Evolutionary conservation across 2,329 filamentous ascomycete genomes (phyloP).

Genomic region (Akanthomyces dipterigenus): DNA sequence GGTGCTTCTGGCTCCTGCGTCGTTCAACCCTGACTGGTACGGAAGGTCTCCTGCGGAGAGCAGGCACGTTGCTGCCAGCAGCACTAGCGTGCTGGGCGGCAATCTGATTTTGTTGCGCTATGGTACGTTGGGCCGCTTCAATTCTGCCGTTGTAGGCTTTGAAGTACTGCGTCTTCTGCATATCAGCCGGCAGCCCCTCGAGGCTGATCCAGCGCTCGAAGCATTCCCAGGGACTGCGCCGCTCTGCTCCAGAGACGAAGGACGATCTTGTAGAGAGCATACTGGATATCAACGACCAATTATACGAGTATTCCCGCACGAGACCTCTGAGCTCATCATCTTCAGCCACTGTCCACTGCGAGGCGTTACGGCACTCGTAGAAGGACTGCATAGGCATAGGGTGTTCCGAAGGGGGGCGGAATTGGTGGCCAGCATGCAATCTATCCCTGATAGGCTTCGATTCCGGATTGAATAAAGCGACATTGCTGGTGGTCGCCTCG

Average conservation of each 20-base stretch:
- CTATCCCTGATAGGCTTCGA: constrained; percentile 86
- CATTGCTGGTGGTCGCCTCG: constrained; percentile 63
- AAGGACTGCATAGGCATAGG: constrained; percentile 86
- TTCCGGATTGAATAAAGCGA: constrained; percentile 83
- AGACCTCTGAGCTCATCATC: constrained; percentile 82
- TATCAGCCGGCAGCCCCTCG: constrained; percentile 84
- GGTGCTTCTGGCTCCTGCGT: constrained; percentile 75
- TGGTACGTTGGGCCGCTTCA: constrained; percentile 50
- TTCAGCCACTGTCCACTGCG: constrained; percentile 85
- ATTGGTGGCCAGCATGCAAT: constrained; percentile 84
- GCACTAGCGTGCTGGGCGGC: constrained; percentile 44
- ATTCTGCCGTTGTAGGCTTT: constrained; percentile 60
- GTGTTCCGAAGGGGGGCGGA: constrained; percentile 85
- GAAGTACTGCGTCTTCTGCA: constrained; percentile 95
- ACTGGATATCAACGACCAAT: constrained; percentile 90
- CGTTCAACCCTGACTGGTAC: constrained; percentile 80
- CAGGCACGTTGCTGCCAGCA: constrained; percentile 25
- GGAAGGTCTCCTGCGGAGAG: constrained; percentile 60
- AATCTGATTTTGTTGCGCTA: constrained; percentile 47
- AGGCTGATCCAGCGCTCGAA: constrained; percentile 94
- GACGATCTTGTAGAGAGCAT: constrained; percentile 67
- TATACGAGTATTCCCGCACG: constrained; percentile 91
- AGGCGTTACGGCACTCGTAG: constrained; percentile 79
- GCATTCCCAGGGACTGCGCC: constrained; percentile 95
- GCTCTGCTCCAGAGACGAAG: constrained; percentile 79